These are phyloP conservation scores for Hypoxylon intermedium DNA, from an alignment of 495 filamentous ascomycete genomes.

Conservation along the genomic window DNA sequence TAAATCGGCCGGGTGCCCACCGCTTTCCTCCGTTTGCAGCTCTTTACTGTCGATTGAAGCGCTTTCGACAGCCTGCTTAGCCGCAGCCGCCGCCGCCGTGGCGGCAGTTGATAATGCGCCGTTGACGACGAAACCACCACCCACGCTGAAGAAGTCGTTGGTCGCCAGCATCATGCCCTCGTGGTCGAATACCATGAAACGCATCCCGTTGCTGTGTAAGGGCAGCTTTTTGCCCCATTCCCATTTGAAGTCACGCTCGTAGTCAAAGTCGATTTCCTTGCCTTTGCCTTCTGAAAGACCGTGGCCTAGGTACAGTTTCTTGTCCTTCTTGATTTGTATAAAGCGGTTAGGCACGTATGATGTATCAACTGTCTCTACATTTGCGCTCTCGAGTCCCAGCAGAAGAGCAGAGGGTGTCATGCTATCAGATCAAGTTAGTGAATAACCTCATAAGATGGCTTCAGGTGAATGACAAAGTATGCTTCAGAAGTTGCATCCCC, in stretches of 20 bases:
- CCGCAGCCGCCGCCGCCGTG: constrained; percentile 12
- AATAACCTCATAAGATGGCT: neutral
- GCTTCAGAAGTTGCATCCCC: neutral
- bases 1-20: constrained; percentile 40
- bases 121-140: constrained; percentile 49
- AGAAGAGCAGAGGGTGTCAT: constrained; percentile 48
- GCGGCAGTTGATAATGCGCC: constrained; percentile 44
- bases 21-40: constrained; percentile 29
- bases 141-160: constrained; percentile 49
- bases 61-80: constrained; percentile 19
- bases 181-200: constrained; percentile 46
- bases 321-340: constrained; percentile 43
- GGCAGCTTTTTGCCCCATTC: constrained; percentile 47
- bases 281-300: constrained; percentile 39
- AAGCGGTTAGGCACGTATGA: constrained; percentile 46
- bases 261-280: constrained; percentile 46
- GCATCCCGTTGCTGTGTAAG: constrained; percentile 50
- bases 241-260: constrained; percentile 46
- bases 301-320: constrained; percentile 44
- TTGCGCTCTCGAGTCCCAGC: constrained; percentile 44
- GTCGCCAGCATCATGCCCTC: constrained; percentile 46
- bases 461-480: neutral
- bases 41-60: constrained; percentile 22
- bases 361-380: constrained; percentile 46
- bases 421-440: constrained; percentile 14